Conservation (phyloP, 352 stramenopile species). For the Thraustotheca clavata region DNA sequence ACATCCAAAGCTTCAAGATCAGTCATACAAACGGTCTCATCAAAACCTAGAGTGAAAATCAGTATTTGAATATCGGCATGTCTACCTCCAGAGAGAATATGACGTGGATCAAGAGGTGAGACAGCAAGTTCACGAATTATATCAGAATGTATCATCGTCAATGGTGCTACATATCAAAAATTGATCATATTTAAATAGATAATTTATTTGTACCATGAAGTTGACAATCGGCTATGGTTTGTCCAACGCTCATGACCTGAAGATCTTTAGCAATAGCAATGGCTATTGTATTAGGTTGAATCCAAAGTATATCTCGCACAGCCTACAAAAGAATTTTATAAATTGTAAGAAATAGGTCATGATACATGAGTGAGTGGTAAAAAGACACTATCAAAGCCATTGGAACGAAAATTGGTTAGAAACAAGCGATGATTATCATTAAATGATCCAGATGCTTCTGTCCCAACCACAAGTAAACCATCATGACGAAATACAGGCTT, state of each 20-base stretch:
- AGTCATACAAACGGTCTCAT: conserved; percentile 66
- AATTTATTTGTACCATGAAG: conserved; percentile 30
- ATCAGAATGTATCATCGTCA: conserved; percentile 55
- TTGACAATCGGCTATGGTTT: conserved; percentile 19
- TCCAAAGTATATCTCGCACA: conserved; percentile 66
- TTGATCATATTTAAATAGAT: not conserved
- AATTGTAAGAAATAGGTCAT: not conserved
- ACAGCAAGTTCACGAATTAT: conserved; percentile 64
- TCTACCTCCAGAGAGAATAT: conserved; percentile 39
- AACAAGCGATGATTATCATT: conserved; percentile 49
- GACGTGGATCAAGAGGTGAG: conserved; percentile 21
- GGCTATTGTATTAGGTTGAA: conserved; percentile 36
- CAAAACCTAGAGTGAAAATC: conserved; percentile 41
- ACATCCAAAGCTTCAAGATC: conserved; percentile 43
- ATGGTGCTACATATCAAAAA: conserved; percentile 30
- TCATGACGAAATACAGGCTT: conserved; percentile 73
- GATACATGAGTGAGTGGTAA: conserved; percentile 41
- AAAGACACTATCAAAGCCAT: conserved; percentile 25
- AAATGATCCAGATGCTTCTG: conserved; percentile 24
- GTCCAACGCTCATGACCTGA: conserved; percentile 41
- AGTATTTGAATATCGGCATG: not conserved
- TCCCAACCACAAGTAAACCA: conserved; percentile 59
- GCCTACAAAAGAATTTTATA: conserved; percentile 29
- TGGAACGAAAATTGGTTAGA: conserved; percentile 37
- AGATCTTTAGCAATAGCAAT: conserved; percentile 63